Percentiles rank a stretch among this genome's conserved stretches.
Evolutionary conservation across 2,329 filamentous ascomycete species (phyloP).

Genomic region (Venturia oleaginea): DNA sequence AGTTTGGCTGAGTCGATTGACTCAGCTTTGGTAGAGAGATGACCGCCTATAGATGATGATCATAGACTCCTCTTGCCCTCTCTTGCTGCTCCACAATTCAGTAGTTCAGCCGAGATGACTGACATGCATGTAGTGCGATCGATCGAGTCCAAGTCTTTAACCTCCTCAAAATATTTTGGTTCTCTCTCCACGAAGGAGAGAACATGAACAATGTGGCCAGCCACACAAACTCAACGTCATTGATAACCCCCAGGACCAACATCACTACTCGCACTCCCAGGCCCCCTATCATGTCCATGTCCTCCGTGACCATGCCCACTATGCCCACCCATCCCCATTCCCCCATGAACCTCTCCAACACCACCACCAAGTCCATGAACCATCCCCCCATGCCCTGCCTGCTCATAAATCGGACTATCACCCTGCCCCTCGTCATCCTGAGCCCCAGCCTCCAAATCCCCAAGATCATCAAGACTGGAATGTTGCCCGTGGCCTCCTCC

Average conservation of each 20-base stretch:
- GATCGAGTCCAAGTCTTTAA: neutral
- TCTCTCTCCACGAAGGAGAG: no score
- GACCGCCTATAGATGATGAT: neutral
- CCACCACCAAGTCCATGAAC: neutral
- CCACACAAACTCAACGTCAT: conserved; percentile 2
- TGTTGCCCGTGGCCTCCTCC: neutral
- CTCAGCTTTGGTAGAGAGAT: neutral
- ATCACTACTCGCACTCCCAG: neutral
- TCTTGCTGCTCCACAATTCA: neutral
- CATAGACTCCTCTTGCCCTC: neutral
- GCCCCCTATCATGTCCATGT: neutral
- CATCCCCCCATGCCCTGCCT: neutral
- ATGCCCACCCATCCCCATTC: neutral
- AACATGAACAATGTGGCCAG: neutral
- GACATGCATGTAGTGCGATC: neutral
- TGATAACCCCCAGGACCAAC: conserved; percentile 1
- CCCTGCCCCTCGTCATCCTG: neutral
- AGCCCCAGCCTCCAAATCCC: neutral
- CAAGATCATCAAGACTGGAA: neutral
- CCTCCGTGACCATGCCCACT: neutral
- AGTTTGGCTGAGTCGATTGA: neutral
- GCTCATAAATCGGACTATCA: neutral
- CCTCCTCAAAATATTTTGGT: neutral
- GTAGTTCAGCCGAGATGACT: no score
- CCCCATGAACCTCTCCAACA: neutral